These are phyloP conservation scores for Vanderwaltozyma yarrowii DNA, from an alignment of 805 yeast species.

Conservation along the genomic window DNA sequence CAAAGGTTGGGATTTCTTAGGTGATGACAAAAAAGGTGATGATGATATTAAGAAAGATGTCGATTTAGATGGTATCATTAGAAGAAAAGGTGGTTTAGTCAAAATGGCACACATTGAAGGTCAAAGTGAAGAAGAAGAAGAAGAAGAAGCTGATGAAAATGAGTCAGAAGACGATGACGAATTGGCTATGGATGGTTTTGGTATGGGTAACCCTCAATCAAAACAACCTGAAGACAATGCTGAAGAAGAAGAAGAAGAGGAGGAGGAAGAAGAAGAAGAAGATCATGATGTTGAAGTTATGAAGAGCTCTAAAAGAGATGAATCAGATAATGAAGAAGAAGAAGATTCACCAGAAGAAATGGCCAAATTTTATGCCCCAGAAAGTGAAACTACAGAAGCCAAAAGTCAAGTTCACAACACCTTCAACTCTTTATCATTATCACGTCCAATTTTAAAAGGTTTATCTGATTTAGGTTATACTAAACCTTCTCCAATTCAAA, in stretches of 20 bases:
- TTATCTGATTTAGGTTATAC: conserved; percentile 69
- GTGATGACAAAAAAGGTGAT: conserved; percentile 21
- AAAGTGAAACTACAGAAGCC: conserved; percentile 44
- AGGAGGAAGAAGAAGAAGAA: conserved; percentile 17
- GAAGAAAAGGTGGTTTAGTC: conserved; percentile 72
- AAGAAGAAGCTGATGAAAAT: conserved; percentile 36
- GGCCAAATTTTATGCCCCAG: conserved; percentile 62
- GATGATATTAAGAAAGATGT: conserved; percentile 43
- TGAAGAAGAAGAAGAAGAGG: conserved; percentile 23
- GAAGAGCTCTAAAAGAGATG: conserved; percentile 14
- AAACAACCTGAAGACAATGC: conserved; percentile 26
- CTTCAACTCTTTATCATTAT: conserved; percentile 68
- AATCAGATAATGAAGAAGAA: conserved; percentile 17
- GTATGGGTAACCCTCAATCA: conserved; percentile 26
- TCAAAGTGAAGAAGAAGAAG: conserved; percentile 31
- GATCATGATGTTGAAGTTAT: conserved; percentile 27
- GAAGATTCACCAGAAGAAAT: conserved; percentile 62
- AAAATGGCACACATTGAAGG: conserved; percentile 40
- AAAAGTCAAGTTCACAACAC: conserved; percentile 44
- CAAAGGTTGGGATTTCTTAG: conserved; percentile 80
- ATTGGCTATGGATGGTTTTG: conserved; percentile 31
- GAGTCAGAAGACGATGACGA: conserved; percentile 29
- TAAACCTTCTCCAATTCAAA: conserved; percentile 90
- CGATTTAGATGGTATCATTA: conserved; percentile 79
- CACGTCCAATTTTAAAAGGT: conserved; percentile 86